A percentile compares a stretch with the other conserved stretches of the same genome.
These are phyloP conservation scores for Yamadazyma conglobata DNA, from an alignment of 1,139 yeast genomes.

Conservation along the genomic window DNA sequence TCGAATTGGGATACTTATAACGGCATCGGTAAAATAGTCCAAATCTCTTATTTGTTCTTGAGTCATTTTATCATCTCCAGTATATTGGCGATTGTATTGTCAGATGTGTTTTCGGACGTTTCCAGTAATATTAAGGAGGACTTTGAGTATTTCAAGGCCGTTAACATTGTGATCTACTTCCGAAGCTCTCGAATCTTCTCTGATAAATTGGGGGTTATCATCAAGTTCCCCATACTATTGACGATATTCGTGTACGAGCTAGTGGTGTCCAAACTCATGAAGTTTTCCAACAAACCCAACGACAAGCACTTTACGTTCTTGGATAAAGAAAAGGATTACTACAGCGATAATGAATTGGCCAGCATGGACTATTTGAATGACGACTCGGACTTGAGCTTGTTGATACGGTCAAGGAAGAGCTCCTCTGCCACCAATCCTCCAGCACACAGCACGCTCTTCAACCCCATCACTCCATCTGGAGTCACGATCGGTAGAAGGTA, in stretches of 20 bases:
- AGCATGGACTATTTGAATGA: constrained; percentile 17
- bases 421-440: constrained; percentile 13
- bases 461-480: constrained; percentile 7
- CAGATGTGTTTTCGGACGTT: constrained; percentile 40
- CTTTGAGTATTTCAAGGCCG: constrained; percentile 39
- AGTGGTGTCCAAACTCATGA: constrained; percentile 18
- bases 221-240: constrained; percentile 33
- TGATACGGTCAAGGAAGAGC: constrained; percentile 22
- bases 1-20: constrained; percentile 54
- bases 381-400: constrained; percentile 23
- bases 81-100: constrained; percentile 56
- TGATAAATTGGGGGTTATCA: constrained; percentile 15
- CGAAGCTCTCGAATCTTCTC: constrained; percentile 19
- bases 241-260: constrained; percentile 33
- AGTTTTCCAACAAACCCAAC: constrained; percentile 9
- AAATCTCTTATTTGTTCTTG: constrained; percentile 52
- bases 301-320: constrained; percentile 37
- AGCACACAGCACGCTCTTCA: constrained; percentile 1
- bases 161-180: constrained; percentile 36
- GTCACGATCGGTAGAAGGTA: constrained; percentile 12
- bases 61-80: constrained; percentile 58
- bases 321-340: constrained; percentile 25
- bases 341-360: constrained; percentile 28
- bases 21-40: constrained; percentile 45
- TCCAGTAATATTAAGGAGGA: constrained; percentile 39